These are phyloP conservation scores for Blastocystis sp. DNA, from an alignment of 352 stramenopile species.

Conservation along the genomic window DNA sequence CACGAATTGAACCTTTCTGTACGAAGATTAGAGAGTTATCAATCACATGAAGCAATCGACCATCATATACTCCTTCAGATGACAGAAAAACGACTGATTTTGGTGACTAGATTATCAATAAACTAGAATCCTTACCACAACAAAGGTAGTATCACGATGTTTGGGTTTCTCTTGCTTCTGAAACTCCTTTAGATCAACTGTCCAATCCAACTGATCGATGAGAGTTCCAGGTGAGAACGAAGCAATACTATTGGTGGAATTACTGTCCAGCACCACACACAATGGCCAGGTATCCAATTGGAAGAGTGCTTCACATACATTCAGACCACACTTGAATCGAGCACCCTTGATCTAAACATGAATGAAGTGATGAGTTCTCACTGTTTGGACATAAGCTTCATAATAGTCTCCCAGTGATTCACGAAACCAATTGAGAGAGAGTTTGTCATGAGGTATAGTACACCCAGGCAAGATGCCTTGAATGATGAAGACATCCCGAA, in stretches of 20 bases:
- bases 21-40: slow-evolving; percentile 15
- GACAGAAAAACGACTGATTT: slow-evolving; percentile 28
- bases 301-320: slow-evolving; percentile 6
- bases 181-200: background rate
- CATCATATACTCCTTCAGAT: background rate
- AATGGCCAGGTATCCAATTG: slow-evolving; percentile 8
- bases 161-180: background rate
- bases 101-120: background rate
- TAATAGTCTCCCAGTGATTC: slow-evolving; percentile 46
- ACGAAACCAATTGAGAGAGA: background rate
- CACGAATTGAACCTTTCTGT: background rate
- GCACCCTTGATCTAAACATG: slow-evolving; percentile 7
- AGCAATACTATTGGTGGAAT: background rate
- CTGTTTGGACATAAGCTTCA: slow-evolving; percentile 1
- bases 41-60: slow-evolving; percentile 14
- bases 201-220: slow-evolving; percentile 49
- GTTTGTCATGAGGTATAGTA: background rate
- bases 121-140: background rate
- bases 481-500: background rate
- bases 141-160: background rate
- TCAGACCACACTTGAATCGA: slow-evolving; percentile 46
- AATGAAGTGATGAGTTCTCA: background rate
- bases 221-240: background rate
- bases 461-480: background rate
- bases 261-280: slow-evolving; percentile 5